Evolutionary conservation across 2,329 filamentous ascomycete species (phyloP).

Genomic region (Exophiala oligosperma): DNA sequence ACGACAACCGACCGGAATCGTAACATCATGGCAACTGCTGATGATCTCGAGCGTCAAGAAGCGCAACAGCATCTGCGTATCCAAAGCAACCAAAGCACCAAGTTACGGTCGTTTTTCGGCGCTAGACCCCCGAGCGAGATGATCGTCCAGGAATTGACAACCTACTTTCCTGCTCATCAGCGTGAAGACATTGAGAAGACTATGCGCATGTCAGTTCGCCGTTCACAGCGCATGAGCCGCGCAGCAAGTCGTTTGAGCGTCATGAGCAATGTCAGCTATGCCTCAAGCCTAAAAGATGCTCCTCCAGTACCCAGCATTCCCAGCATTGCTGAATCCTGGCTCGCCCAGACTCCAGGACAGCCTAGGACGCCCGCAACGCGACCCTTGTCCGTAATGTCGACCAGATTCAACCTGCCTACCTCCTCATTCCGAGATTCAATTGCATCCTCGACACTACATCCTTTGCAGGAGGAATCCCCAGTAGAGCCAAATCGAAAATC

Average conservation of each 20-base stretch:
- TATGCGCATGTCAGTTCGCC: conserved; percentile 84
- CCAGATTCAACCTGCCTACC: conserved; percentile 58
- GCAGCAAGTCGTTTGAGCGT: conserved; percentile 92
- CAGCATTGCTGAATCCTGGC: conserved; percentile 74
- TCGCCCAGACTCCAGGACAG: conserved; percentile 61
- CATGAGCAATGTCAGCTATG: conserved; percentile 88
- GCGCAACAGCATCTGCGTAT: conserved; percentile 23
- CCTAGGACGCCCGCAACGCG: conserved; percentile 47
- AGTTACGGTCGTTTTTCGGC: conserved; percentile 71
- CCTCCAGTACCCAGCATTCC: conserved; percentile 88
- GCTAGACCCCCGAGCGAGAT: conserved; percentile 92
- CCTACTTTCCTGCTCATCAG: conserved; percentile 95
- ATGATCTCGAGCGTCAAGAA: conserved; percentile 49
- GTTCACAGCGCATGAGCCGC: conserved; percentile 87
- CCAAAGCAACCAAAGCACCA: conserved; percentile 35
- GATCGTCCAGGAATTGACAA: conserved; percentile 92
- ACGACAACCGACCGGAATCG: conserved; percentile 39
- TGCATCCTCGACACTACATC: conserved; percentile 83
- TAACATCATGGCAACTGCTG: conserved; percentile 38
- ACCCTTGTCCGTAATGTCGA: conserved; percentile 56
- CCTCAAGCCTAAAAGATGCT: conserved; percentile 87
- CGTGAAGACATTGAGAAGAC: conserved; percentile 95
- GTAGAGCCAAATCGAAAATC: conserved; percentile 89
- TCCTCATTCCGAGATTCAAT: conserved; percentile 80
- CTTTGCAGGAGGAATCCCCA: conserved; percentile 85